These are phyloP conservation scores for Monosporozyma solicola DNA, from an alignment of 805 yeast genomes.

Conservation along the genomic window DNA sequence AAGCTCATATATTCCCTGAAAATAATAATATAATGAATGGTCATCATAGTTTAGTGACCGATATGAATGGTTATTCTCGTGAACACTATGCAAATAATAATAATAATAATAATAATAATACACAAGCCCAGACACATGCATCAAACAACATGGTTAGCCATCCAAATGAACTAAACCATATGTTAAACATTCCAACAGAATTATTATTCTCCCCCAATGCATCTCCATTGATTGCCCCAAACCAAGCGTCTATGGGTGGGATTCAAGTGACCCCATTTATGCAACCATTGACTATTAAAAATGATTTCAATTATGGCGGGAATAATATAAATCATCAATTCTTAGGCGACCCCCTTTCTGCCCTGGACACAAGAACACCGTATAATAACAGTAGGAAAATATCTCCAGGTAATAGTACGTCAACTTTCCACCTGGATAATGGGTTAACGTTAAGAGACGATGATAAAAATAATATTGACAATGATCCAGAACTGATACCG, in stretches of 20 bases:
- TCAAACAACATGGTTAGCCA: neutral
- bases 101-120: neutral
- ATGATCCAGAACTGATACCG: neutral
- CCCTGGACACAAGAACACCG: neutral
- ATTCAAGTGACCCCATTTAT: conserved; percentile 10
- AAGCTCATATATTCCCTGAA: neutral
- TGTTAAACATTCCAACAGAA: conserved; percentile 2
- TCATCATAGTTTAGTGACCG: neutral
- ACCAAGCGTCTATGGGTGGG: conserved; percentile 1
- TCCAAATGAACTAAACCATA: neutral
- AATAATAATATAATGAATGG: neutral
- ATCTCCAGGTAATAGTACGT: conserved; percentile 1
- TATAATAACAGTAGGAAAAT: conserved; percentile 1
- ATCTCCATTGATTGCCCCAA: conserved; percentile 10
- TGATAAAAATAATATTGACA: neutral
- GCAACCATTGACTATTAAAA: conserved; percentile 5
- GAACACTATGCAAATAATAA: neutral
- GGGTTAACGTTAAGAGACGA: neutral
- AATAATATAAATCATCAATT: conserved; percentile 28
- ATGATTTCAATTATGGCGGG: neutral
- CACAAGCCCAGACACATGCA: neutral
- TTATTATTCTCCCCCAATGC: conserved; percentile 7
- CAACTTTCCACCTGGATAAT: conserved; percentile 1
- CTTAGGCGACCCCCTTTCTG: conserved; percentile 48
- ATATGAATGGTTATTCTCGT: neutral